phyloP scores from a whole-genome alignment of 2,329 filamentous ascomycete genomes.

The Dendrostoma leiphaemia region DNA sequence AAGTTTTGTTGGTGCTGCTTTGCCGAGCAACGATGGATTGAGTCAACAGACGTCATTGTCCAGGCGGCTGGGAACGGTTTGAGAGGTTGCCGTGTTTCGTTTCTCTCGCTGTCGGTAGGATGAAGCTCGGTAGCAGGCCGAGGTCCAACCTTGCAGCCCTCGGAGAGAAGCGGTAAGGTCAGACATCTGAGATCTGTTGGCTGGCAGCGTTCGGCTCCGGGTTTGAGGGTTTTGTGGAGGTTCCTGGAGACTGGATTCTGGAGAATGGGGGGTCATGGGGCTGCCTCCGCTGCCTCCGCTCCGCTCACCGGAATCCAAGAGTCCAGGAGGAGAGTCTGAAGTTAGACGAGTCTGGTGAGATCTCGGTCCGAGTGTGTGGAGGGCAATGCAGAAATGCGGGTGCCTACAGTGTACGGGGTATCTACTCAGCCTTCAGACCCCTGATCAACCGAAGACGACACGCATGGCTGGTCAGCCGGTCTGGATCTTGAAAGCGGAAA shows the following conservation, averaged over 20 bases:
- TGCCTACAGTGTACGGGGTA: neutral
- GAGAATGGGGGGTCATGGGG: neutral
- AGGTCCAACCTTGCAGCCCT: neutral
- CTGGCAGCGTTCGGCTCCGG: neutral
- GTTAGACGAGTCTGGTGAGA: neutral
- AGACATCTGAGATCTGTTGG: neutral
- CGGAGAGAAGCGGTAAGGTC: neutral
- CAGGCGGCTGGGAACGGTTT: neutral
- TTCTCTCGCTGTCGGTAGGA: slow-evolving; percentile 5
- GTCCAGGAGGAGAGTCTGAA: slow-evolving; percentile 1
- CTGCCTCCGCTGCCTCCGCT: neutral
- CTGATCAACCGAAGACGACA: neutral
- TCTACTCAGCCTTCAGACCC: neutral
- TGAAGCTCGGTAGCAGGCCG: neutral
- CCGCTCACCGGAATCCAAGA: no score
- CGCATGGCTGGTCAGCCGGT: neutral
- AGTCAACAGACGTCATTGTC: slow-evolving; percentile 11
- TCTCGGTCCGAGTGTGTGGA: neutral
- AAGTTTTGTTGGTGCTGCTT: no score
- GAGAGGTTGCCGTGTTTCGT: slow-evolving; percentile 13
- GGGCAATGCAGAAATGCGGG: no score
- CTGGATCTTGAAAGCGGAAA: no score
- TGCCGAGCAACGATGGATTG: neutral
- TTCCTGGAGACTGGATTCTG: no score
- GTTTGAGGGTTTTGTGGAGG: slow-evolving; percentile 4